A percentile compares a stretch with the other conserved stretches of the same genome.
These are phyloP conservation scores for Rhodomyrtus psidioides DNA, from an alignment of 441 rosid species.

Conservation along the genomic window DNA sequence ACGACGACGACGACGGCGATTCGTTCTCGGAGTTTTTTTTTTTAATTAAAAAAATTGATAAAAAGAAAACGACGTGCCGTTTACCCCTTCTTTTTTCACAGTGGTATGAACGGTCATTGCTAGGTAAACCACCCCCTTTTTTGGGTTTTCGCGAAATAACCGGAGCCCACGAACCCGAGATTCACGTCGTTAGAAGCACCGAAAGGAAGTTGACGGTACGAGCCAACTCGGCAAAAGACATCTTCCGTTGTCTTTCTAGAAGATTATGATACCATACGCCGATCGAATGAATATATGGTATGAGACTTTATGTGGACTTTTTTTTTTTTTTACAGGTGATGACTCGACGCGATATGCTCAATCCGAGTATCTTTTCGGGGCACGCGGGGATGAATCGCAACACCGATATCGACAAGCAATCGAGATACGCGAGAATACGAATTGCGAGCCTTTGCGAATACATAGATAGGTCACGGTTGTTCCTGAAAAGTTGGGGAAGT, in stretches of 20 bases:
- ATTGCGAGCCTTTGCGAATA: background rate
- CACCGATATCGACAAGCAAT: background rate
- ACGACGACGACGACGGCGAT: too few species aligned
- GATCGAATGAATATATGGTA: background rate
- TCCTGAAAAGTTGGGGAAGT: background rate
- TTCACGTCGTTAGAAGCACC: background rate
- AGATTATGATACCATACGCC: too few species aligned
- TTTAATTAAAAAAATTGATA: background rate
- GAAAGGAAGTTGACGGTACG: fast-evolving
- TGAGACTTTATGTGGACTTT: background rate
- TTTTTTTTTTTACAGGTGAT: background rate
- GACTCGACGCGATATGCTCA: background rate
- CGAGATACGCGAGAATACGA: too few species aligned
- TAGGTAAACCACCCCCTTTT: too few species aligned
- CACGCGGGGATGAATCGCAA: too few species aligned
- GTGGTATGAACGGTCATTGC: background rate
- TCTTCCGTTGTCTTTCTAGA: background rate
- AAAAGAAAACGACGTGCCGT: background rate
- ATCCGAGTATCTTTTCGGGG: background rate
- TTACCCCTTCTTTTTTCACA: too few species aligned
- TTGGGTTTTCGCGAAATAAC: background rate
- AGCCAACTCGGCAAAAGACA: background rate
- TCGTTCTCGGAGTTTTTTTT: background rate
- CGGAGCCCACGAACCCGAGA: fast-evolving
- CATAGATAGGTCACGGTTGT: background rate